Conservation (phyloP, 768 basidiomycete species). For the Pilatotrama ljubarskyi region DNA sequence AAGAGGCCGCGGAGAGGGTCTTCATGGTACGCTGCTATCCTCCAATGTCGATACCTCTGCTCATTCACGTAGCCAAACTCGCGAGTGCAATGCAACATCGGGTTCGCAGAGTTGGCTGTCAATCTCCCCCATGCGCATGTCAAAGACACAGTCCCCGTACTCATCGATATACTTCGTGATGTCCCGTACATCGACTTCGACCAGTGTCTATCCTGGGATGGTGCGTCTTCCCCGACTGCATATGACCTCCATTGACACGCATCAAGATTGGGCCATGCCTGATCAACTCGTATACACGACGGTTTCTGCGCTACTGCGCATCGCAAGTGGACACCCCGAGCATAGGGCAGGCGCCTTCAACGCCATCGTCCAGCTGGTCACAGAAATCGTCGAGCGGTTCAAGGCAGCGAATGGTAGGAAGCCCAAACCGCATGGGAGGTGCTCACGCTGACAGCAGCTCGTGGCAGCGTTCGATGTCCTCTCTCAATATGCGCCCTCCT, state of each 20-base stretch:
- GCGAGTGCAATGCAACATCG: constrained; percentile 76
- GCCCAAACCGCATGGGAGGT: too few relatives aligned
- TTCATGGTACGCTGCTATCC: constrained; percentile 58
- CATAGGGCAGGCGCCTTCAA: constrained; percentile 51
- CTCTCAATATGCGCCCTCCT: constrained; percentile 73
- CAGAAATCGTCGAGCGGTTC: constrained; percentile 56
- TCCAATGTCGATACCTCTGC: neutral
- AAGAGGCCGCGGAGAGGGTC: constrained; percentile 35
- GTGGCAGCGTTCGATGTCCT: constrained; percentile 67
- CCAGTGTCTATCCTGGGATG: constrained; percentile 75
- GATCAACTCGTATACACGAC: constrained; percentile 83
- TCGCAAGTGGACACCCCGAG: constrained; percentile 55
- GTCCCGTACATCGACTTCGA: constrained; percentile 80
- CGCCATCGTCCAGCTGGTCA: constrained; percentile 65
- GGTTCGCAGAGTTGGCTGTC: constrained; percentile 76
- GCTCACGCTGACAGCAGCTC: neutral
- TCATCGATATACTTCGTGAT: constrained; percentile 69
- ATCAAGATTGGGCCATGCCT: constrained; percentile 79
- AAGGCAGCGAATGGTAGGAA: constrained; percentile 52
- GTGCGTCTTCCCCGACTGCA: constrained; percentile 38
- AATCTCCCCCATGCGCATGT: constrained; percentile 60
- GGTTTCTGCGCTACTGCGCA: constrained; percentile 69
- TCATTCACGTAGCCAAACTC: constrained; percentile 58
- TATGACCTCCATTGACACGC: neutral
- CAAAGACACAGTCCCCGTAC: constrained; percentile 51